phyloP scores from a whole-genome alignment of 2,329 filamentous ascomycete genomes.

The Helminthosporium solani region DNA sequence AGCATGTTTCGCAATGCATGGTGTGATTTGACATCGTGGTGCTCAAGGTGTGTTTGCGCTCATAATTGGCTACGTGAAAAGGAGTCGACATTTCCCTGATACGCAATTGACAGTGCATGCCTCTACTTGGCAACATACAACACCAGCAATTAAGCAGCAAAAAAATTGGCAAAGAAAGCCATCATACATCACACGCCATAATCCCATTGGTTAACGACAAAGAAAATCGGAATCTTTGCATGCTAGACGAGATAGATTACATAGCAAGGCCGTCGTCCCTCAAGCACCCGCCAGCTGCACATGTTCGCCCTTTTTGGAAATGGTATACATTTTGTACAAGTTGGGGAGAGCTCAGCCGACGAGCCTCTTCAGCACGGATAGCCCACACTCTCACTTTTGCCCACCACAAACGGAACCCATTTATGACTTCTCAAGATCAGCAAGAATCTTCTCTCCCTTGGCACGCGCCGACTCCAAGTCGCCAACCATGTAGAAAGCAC shows the following conservation, averaged over 20 bases:
- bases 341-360: slow-evolving; percentile 33
- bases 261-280: slow-evolving; percentile 38
- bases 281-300: slow-evolving; percentile 31
- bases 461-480: slow-evolving; percentile 87
- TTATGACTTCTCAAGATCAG: slow-evolving; percentile 70
- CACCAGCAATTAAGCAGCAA: no score
- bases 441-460: slow-evolving; percentile 99
- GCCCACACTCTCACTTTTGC: slow-evolving; percentile 35
- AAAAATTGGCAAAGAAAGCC: no score
- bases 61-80: no score
- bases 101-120: no score
- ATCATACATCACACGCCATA: not conserved
- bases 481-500: slow-evolving; percentile 96
- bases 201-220: slow-evolving; percentile 2
- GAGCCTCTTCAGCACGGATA: slow-evolving; percentile 33
- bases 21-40: no score
- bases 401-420: slow-evolving; percentile 27
- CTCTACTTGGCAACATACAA: no score
- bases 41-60: no score
- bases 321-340: slow-evolving; percentile 43
- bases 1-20: no score
- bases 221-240: slow-evolving; percentile 39
- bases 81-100: no score
- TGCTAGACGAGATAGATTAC: slow-evolving; percentile 42
- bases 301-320: slow-evolving; percentile 33